Percentiles rank a stretch among this genome's conserved stretches.
phyloP scores from a whole-genome alignment of 805 yeast species.

The Barnettozyma wickerhamii region DNA sequence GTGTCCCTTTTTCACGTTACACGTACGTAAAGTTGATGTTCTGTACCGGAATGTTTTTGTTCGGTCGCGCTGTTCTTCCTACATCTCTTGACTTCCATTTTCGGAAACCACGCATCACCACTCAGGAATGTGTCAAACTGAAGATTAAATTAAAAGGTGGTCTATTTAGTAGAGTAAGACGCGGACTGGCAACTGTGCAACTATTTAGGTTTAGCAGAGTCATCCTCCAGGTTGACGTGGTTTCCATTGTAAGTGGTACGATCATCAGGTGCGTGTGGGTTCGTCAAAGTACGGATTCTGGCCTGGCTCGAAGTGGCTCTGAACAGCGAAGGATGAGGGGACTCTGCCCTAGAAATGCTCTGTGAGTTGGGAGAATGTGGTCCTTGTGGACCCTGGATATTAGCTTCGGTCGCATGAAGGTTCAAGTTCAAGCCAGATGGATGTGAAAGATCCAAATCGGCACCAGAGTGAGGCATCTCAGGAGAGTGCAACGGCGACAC shows the following conservation, averaged over 20 bases:
- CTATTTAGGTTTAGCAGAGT: conserved; percentile 22
- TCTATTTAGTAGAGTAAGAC: too few relatives aligned
- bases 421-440: conserved; percentile 23
- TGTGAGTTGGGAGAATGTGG: conserved; percentile 16
- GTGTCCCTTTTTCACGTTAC: too few relatives aligned
- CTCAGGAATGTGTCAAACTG: not conserved
- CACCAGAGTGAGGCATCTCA: not conserved
- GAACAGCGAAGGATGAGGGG: conserved; percentile 9
- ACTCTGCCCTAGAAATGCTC: not conserved
- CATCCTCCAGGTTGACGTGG: conserved; percentile 47
- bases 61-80: not conserved
- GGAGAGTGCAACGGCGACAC: conserved; percentile 26
- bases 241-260: conserved; percentile 56
- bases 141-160: too few relatives aligned
- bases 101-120: conserved; percentile 1
- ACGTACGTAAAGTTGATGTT: too few relatives aligned
- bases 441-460: conserved; percentile 12
- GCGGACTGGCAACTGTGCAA: too few relatives aligned
- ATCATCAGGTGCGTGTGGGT: conserved; percentile 29
- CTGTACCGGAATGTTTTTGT: not conserved
- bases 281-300: conserved; percentile 27
- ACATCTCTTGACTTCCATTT: conserved; percentile 4
- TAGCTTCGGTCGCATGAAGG: conserved; percentile 14
- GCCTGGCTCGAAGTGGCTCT: conserved; percentile 14
- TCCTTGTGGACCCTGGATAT: conserved; percentile 8